Base-by-base conservation (phyloP, 306 rosid species). In the Cicer judaicum region DNA sequence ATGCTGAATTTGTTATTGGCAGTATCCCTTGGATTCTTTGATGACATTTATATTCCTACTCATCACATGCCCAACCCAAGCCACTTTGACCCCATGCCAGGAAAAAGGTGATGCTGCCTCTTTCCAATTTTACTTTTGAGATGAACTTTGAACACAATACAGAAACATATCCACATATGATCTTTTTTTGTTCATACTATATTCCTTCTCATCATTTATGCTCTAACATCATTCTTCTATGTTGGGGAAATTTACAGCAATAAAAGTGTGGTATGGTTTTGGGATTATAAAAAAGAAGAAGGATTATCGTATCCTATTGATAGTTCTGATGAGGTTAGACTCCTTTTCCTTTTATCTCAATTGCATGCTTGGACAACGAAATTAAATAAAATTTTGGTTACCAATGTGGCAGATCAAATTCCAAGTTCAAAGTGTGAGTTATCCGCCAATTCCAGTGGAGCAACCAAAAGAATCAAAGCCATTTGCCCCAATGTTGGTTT, bases 1-100 rank as follows among this genome's bases (percentile, higher is more conserved):
- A 78, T 68, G 47, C 54, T 82, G 76, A 48, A 67, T 80, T 39
- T 73, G 19, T 75, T 73, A 16, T 75, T 81, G 83, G 73, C 96
- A 93, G 96, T 93, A 67, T 84, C 92, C 7, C 85, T 93, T 77
- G 98, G 89, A 80, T 91, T 91, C 88, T 93, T 93, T 60, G 92
- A 91, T 36, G 98, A 93, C 72, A 85, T 93, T 66, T 87, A 86
- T 56, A 56, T 91, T 72, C 96, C 92, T 29, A 62, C 6, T 49
- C 83, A 87, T 74, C 85, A 85, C 56, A n/a, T 93, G 44, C 93
- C 93, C 40, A 9, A 4, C 71, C 92, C 87, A 56, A 88, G 84
- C 6, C 68, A 62, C 82, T 83, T 73, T 76, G 76, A 7, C 0
- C 34, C 34, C 34, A 29, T 29, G 67, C 46, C 86, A 13, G 43